Evolutionary conservation across 805 yeast genomes (phyloP).

Genomic region (Metschnikowia henanensis): DNA sequence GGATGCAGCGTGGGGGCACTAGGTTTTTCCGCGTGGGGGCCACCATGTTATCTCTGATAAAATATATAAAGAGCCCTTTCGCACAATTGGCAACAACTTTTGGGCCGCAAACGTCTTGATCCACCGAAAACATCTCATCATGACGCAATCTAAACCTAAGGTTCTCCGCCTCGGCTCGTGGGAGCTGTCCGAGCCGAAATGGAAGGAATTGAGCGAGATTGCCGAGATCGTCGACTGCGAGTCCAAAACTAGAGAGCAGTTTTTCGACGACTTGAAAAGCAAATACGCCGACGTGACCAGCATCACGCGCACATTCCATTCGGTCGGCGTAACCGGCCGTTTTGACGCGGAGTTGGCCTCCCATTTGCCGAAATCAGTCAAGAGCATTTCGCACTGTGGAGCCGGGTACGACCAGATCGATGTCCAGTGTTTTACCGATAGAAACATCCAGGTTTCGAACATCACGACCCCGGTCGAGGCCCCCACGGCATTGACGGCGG

Average conservation of each 20-base stretch:
- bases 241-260: constrained; percentile 38
- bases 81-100: too few relatives aligned
- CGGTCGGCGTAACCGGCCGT: constrained; percentile 55
- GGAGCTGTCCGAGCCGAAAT: constrained; percentile 13
- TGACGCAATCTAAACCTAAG: constrained; percentile 16
- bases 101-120: too few relatives aligned
- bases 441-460: constrained; percentile 64
- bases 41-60: neutral
- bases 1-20: neutral
- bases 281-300: constrained; percentile 45
- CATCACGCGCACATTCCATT: constrained; percentile 54
- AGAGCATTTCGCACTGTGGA: constrained; percentile 60
- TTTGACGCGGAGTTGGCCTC: constrained; percentile 61
- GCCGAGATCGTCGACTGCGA: constrained; percentile 40
- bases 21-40: constrained; percentile 10
- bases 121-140: constrained; percentile 1
- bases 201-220: constrained; percentile 17
- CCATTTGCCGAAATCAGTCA: constrained; percentile 54
- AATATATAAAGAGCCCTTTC: neutral
- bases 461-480: constrained; percentile 65
- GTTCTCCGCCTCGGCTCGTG: constrained; percentile 21
- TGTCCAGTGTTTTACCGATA: constrained; percentile 48
- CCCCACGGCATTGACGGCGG: constrained; percentile 73
- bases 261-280: constrained; percentile 41
- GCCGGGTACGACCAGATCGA: constrained; percentile 81